Base-by-base conservation (phyloP, 139 green algal species). In the Gonium pectorale region DNA sequence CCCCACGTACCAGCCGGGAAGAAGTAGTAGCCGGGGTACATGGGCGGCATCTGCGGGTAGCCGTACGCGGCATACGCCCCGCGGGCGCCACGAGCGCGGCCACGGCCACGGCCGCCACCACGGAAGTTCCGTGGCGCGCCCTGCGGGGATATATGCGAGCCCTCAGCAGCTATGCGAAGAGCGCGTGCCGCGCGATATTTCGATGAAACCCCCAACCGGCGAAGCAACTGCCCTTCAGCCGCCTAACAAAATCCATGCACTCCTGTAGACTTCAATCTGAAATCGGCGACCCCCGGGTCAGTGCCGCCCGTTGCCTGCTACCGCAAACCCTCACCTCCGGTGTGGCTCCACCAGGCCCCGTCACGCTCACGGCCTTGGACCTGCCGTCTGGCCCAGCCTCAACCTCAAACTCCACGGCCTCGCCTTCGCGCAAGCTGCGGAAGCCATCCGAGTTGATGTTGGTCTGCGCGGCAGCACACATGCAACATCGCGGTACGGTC, bases 401-500 rank as follows among this genome's bases (percentile, higher is more conserved):
- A 33, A 98, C 90, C 40, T 95, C 92, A 86, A 95, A 99, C 88
- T 99, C 97, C 1, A 99, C 97, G 35, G 86, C 79, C 90, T 99
- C 97, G 21, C 92, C 94, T 83, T 99, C 96, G 4, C 92, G 80
- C 9, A 99, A 89, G 90, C 92, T 97, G 31, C 97, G 92, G 85
- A 98, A 99, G 79, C 97, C 97, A 62, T 98, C 94, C 0, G 93
- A 91, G 43, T 97, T 87, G 81, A 99, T 98, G 85, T 95, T 98
- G 54, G 90, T 98, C 95, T 98, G 93, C 85, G 68, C n/a, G 44
- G 66, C 60, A 56, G 56, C 37, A 81, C 46, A 27, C 35, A 68
- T 52, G 72, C 72, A 67, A 80, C 51, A 79, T 66, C 46, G n/a
- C n/a, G n/a, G n/a, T n/a, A n/a, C n/a, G n/a, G n/a, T n/a, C n/a